phyloP scores from a whole-genome alignment of 768 basidiomycete genomes.

The Serendipita indica region DNA sequence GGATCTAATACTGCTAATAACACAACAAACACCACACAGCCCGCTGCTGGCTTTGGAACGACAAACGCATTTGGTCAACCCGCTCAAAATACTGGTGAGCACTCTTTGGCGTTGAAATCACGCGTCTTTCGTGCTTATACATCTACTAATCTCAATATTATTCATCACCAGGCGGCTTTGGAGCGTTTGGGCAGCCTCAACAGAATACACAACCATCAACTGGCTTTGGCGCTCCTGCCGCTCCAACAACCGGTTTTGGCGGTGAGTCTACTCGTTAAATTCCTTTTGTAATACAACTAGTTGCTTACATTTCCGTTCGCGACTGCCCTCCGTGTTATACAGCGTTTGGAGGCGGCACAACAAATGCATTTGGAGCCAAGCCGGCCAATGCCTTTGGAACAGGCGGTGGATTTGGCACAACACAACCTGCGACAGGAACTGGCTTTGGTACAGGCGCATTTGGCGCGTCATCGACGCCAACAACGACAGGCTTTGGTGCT shows the following conservation, averaged over 20 bases:
- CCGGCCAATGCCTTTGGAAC: conserved; percentile 57
- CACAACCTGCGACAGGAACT: conserved; percentile 26
- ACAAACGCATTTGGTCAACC: conserved; percentile 42
- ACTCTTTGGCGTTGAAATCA: too few relatives aligned
- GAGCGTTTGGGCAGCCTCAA: conserved; percentile 42
- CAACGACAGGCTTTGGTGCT: conserved; percentile 34
- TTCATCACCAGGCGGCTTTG: conserved; percentile 19
- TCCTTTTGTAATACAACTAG: neutral
- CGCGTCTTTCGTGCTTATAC: conserved; percentile 7
- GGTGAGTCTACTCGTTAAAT: neutral
- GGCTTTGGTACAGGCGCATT: conserved; percentile 38
- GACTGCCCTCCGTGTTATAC: conserved; percentile 18
- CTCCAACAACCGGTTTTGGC: conserved; percentile 2
- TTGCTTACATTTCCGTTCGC: neutral
- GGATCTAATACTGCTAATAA: neutral
- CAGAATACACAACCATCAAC: conserved; percentile 13
- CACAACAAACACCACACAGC: neutral
- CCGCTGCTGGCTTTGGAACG: conserved; percentile 42
- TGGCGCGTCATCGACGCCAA: conserved; percentile 26
- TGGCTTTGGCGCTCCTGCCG: conserved; percentile 15
- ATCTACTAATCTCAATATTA: neutral
- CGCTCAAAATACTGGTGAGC: conserved; percentile 12
- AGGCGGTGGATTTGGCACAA: conserved; percentile 17
- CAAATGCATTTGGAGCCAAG: conserved; percentile 25
- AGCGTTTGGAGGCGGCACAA: conserved; percentile 11